Evolutionary conservation across 1,139 yeast genomes (phyloP).

Genomic region (Kodamaea anthophila): DNA sequence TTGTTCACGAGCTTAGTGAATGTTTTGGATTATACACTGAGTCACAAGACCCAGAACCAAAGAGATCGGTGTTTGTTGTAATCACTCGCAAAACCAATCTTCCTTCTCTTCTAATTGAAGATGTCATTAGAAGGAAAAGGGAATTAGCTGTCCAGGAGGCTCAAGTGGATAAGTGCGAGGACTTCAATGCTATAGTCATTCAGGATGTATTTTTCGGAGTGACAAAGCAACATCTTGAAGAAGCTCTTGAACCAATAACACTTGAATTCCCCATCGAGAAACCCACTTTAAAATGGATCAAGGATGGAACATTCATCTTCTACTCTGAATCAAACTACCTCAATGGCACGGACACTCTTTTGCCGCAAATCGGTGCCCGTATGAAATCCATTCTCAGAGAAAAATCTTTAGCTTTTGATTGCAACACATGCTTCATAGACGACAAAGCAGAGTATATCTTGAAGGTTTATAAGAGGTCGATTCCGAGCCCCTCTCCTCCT

Average conservation of each 20-base stretch:
- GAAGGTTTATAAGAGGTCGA: constrained; percentile 27
- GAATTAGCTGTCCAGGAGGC: constrained; percentile 24
- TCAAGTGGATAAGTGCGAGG: constrained; percentile 18
- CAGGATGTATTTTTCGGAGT: constrained; percentile 51
- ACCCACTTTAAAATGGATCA: constrained; percentile 32
- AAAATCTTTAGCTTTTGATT: constrained; percentile 43
- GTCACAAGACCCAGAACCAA: constrained; percentile 79
- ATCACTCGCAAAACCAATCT: constrained; percentile 28
- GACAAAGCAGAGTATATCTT: constrained; percentile 25
- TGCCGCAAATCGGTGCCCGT: constrained; percentile 26
- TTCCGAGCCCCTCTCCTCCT: too few species aligned
- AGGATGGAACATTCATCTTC: constrained; percentile 39
- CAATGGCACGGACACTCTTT: constrained; percentile 26
- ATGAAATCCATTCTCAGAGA: constrained; percentile 29
- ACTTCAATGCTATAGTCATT: constrained; percentile 50
- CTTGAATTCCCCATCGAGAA: constrained; percentile 14
- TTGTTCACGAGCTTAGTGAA: constrained; percentile 63
- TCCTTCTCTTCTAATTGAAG: constrained; percentile 25
- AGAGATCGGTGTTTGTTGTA: constrained; percentile 62
- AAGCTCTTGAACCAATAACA: constrained; percentile 22
- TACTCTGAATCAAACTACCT: constrained; percentile 24
- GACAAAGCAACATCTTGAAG: constrained; percentile 39
- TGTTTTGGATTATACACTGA: constrained; percentile 57
- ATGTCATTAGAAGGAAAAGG: constrained; percentile 23
- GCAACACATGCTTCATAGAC: constrained; percentile 40